These are phyloP conservation scores for Chlamydomonas reinhardtii DNA, from an alignment of 163 green algal genomes.

Conservation along the genomic window DNA sequence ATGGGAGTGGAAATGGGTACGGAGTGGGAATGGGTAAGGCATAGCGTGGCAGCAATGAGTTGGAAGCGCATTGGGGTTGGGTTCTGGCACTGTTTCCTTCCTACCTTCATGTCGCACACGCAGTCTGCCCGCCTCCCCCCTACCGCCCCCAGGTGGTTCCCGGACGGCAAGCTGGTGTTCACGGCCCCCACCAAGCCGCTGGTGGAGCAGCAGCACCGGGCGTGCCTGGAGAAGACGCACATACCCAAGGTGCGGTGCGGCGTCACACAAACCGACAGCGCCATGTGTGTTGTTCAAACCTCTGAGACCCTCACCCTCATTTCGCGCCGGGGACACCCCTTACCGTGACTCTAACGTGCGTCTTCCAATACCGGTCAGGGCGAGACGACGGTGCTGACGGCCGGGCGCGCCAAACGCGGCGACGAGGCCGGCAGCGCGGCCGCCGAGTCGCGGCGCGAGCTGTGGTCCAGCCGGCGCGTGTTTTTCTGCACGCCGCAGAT, in stretches of 20 bases:
- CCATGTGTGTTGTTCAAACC: too few species aligned
- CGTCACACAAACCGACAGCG: too few species aligned
- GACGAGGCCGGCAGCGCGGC: not conserved
- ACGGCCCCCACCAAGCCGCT: constrained; percentile 94
- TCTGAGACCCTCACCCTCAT: too few species aligned
- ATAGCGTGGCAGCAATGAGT: not conserved
- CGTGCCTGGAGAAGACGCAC: constrained; percentile 83
- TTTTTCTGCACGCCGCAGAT: constrained; percentile 92
- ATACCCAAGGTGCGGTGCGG: constrained; percentile 59
- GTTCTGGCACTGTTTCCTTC: too few species aligned
- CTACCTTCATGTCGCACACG: too few species aligned
- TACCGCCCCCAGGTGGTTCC: constrained; percentile 55
- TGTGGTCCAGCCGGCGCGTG: constrained; percentile 83
- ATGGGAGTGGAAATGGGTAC: not conserved
- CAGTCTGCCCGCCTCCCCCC: too few species aligned
- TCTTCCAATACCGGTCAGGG: too few species aligned
- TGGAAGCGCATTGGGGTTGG: too few species aligned
- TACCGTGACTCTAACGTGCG: too few species aligned
- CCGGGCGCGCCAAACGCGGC: not conserved
- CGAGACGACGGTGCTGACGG: constrained; percentile 74
- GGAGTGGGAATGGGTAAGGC: not conserved
- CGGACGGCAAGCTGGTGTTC: constrained; percentile 93
- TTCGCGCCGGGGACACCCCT: too few species aligned
- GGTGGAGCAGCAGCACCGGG: constrained; percentile 92
- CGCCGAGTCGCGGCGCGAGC: constrained; percentile 56